These are phyloP conservation scores for Canavalia gladiata DNA, from an alignment of 306 rosid genomes.

Conservation along the genomic window DNA sequence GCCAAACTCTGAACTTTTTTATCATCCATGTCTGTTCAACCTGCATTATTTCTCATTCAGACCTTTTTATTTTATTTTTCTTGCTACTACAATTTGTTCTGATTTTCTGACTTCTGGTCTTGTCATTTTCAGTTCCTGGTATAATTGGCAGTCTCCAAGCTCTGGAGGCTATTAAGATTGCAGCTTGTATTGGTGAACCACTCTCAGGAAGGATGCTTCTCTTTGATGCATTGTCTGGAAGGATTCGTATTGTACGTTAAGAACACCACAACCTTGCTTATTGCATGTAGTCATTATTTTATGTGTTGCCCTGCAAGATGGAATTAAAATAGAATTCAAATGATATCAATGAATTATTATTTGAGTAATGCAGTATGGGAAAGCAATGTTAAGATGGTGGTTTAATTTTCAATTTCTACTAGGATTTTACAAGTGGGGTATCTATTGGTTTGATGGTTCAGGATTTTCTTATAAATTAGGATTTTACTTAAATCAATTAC, in stretches of 20 bases:
- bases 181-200: conserved; percentile 87
- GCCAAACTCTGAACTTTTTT: conserved; percentile 29
- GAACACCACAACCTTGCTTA: conserved; percentile 36
- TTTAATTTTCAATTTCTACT: background rate
- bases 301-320: background rate
- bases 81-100: conserved; percentile 1
- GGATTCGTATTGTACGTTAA: conserved; percentile 80
- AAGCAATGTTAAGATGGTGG: conserved; percentile 1
- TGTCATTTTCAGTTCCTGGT: conserved; percentile 85
- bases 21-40: conserved; percentile 2
- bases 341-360: background rate
- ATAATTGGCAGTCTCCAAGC: conserved; percentile 98
- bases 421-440: conserved; percentile 2
- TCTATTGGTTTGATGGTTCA: background rate
- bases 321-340: background rate
- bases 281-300: conserved; percentile 1
- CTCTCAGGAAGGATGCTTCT: conserved; percentile 95
- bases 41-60: conserved; percentile 7
- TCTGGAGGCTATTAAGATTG: conserved; percentile 94
- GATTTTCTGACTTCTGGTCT: conserved; percentile 21
- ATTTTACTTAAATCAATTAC: background rate
- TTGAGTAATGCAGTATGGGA: background rate
- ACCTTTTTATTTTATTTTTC: background rate
- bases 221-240: conserved; percentile 81
- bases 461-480: background rate